phyloP scores from a whole-genome alignment of 805 yeast species.

The Metschnikowia cubensis region DNA sequence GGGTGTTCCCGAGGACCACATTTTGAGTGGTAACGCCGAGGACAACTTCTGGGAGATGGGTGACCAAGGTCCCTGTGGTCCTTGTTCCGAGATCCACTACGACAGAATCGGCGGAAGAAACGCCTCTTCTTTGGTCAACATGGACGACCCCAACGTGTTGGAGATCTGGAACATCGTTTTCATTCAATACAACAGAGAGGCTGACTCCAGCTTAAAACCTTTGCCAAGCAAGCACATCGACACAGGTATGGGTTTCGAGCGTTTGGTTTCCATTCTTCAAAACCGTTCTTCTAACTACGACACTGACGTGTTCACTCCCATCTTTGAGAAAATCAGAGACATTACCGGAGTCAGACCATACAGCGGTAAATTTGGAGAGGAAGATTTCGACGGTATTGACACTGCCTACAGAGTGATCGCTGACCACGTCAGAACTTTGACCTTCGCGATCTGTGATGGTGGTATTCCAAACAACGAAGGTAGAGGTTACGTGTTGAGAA shows the following conservation, averaged over 20 bases:
- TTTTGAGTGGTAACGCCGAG: conserved; percentile 81
- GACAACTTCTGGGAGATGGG: conserved; percentile 99
- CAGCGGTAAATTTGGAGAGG: conserved; percentile 88
- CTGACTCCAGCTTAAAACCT: conserved; percentile 71
- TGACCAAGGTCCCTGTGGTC: conserved; percentile 99
- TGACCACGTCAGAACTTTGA: conserved; percentile 95
- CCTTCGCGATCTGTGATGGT: conserved; percentile 96
- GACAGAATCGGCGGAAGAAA: conserved; percentile 98
- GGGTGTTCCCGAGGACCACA: conserved; percentile 90
- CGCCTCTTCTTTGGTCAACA: conserved; percentile 84
- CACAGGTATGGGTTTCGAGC: conserved; percentile 98
- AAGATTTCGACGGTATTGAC: conserved; percentile 91
- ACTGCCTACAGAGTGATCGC: conserved; percentile 98
- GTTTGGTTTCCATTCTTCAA: conserved; percentile 92
- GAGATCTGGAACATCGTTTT: conserved; percentile 98
- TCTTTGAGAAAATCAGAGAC: conserved; percentile 82
- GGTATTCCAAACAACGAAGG: conserved; percentile 99
- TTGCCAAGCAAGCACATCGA: conserved; percentile 95
- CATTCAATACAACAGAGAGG: conserved; percentile 93
- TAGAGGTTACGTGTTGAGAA: conserved; percentile 95
- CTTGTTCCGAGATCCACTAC: conserved; percentile 96
- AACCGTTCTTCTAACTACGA: conserved; percentile 91
- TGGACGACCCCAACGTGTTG: conserved; percentile 96
- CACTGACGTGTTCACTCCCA: conserved; percentile 92
- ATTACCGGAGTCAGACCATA: conserved; percentile 91